phyloP scores from a whole-genome alignment of 2,329 filamentous ascomycete species.

The Fusarium chaquense region DNA sequence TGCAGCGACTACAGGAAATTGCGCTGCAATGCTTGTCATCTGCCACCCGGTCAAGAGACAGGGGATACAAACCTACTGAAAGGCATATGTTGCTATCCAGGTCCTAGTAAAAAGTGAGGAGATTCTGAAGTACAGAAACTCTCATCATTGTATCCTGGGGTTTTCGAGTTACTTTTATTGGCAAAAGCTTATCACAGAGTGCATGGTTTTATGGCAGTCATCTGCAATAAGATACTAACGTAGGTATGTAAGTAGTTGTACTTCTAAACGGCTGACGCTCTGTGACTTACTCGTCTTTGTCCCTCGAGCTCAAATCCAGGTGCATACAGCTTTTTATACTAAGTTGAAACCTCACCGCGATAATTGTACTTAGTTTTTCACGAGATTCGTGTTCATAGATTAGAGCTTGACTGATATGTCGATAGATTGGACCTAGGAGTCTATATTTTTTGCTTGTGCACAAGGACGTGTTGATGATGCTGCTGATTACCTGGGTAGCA shows the following conservation, averaged over 20 bases:
- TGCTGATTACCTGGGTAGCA: rapidly evolving
- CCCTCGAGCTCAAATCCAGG: background rate
- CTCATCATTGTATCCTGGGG: background rate
- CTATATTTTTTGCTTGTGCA: background rate
- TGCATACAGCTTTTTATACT: background rate
- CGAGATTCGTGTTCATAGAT: background rate
- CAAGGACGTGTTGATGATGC: background rate
- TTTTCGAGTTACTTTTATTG: too few species aligned
- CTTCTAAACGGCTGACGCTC: background rate
- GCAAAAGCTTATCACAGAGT: background rate
- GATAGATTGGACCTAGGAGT: background rate
- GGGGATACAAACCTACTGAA: background rate
- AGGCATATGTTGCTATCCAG: background rate
- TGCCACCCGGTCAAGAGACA: conserved; percentile 2
- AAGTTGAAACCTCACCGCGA: background rate
- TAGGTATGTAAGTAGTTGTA: background rate
- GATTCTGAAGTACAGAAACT: background rate
- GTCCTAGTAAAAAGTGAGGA: background rate
- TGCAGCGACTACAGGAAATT: conserved; percentile 32
- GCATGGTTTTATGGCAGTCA: background rate
- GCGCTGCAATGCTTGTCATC: conserved; percentile 8
- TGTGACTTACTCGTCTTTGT: background rate
- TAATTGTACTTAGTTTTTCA: background rate
- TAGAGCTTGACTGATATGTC: background rate
- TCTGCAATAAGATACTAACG: background rate